A percentile compares a stretch with the other conserved stretches of the same genome.
Evolutionary conservation across 2,329 filamentous ascomycete genomes (phyloP).

Genomic region (Aspergillus chevalieri): DNA sequence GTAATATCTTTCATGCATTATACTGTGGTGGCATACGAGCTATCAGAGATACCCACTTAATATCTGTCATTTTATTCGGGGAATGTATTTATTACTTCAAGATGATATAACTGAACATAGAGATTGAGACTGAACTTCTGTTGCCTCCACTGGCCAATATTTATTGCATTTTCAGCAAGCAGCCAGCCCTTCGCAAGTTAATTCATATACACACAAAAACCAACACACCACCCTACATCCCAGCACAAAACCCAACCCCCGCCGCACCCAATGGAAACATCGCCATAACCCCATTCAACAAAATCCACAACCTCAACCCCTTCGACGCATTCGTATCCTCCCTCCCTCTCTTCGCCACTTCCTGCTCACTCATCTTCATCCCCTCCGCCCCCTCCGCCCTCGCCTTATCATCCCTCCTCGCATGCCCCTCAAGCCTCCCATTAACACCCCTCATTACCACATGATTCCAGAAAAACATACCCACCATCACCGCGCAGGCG

Average conservation of each 20-base stretch:
- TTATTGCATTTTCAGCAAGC: too few relatives aligned
- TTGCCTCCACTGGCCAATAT: too few relatives aligned
- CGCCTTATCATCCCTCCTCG: constrained; percentile 17
- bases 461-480: constrained; percentile 23
- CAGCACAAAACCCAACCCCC: constrained; percentile 18
- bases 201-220: too few relatives aligned
- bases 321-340: constrained; percentile 14
- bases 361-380: constrained; percentile 13
- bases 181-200: neutral
- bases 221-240: constrained; percentile 1
- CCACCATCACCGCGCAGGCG: constrained; percentile 17
- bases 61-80: neutral
- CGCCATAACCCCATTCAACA: constrained; percentile 18
- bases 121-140: too few relatives aligned
- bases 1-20: neutral
- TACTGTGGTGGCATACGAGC: neutral
- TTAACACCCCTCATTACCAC: constrained; percentile 21
- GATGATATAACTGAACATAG: too few relatives aligned
- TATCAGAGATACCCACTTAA: constrained; percentile 1
- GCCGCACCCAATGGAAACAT: constrained; percentile 20
- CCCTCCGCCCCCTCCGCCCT: constrained; percentile 15
- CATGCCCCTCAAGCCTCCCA: constrained; percentile 17
- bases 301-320: constrained; percentile 16
- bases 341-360: constrained; percentile 12
- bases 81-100: too few relatives aligned